Evolutionary conservation across 495 filamentous ascomycete genomes (phyloP), one percentile per base, ranked within the genome.

Genomic region (Hyaloscypha bicolor): DNA sequence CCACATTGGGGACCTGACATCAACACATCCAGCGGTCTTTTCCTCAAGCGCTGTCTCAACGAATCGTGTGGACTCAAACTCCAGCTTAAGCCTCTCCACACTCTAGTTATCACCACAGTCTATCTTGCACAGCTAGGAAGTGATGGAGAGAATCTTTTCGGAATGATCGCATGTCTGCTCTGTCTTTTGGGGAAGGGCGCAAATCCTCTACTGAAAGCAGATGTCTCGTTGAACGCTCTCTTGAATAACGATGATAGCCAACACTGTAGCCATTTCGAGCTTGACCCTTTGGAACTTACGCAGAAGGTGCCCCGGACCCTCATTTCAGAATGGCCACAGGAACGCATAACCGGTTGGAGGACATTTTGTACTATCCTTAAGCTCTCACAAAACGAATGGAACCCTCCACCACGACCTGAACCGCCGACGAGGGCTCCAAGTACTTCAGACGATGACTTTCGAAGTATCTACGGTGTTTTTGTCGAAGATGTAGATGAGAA

Each of bases 141-240:
- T 64, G 69, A 76, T 32, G 72, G 72, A 9, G 79, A 79, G 61
- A 78, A 70, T 35, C 65, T 79, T 29, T 82, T 81, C 63, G 80
- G 79, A 2, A 72, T 77, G 45, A 35, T 82, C 52, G 74, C 78
- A 48, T 77, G 78, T 59, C 70, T 81, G 37, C 67, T 80, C 32
- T 78, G 76, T 68, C 68, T 82, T 31, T 58, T 81, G 32, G 64
- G 63, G 2, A 67, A 71, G 6, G 77, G 77, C 21, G 63, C 60
- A 25, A 60, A 72, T 69, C 66, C 67, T 42, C 25, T 64, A n/a
- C 25, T 61, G n/a, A 67, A 57, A 58, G 64, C 72, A 48, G 9
- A 69, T 52, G 55, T 74, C 59, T 72, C 70, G 12, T n/a, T 69
- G 22, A 42, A 42, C 19, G 61, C 63, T n/a, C 58, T 72, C 29